phyloP scores from a whole-genome alignment of 177 flowering plant genomes.

The Vitis hybrid region DNA sequence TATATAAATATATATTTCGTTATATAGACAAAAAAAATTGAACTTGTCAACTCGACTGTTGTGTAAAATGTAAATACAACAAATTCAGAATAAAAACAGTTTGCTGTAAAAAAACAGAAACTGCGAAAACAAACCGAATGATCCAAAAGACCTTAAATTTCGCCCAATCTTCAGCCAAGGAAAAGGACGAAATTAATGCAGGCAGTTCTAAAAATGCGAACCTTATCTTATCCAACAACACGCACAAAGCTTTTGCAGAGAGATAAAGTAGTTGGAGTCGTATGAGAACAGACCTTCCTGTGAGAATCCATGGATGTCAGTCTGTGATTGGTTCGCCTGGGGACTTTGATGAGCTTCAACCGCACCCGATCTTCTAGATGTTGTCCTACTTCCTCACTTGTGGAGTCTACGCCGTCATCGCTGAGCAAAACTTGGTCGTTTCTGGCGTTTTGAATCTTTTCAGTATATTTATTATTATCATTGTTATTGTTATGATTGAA shows the following conservation, averaged over 20 bases:
- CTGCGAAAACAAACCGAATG: not conserved
- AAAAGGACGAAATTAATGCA: not conserved
- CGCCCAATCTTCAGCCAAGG: not conserved
- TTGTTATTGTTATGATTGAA: not conserved
- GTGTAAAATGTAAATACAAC: not conserved
- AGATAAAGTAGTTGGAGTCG: constrained; percentile 10
- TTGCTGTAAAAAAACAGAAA: not conserved
- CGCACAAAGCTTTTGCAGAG: not conserved
- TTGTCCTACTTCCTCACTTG: not conserved
- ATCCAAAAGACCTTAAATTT: not conserved
- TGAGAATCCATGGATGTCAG: constrained; percentile 1
- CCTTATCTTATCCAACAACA: constrained; percentile 7
- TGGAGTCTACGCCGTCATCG: not conserved
- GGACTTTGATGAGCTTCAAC: not conserved
- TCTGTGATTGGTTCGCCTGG: not conserved
- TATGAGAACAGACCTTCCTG: constrained; percentile 1
- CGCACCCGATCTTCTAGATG: not conserved
- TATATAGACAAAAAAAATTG: not conserved
- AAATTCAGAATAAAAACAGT: too few relatives aligned
- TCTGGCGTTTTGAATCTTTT: not conserved
- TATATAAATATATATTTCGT: too few relatives aligned
- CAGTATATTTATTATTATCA: not conserved
- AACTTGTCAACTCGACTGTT: not conserved
- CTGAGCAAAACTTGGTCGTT: too few relatives aligned
- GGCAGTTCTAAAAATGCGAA: constrained; percentile 7